Base-by-base conservation (phyloP, 306 rosid genomes). In the Prunus armeniaca region DNA sequence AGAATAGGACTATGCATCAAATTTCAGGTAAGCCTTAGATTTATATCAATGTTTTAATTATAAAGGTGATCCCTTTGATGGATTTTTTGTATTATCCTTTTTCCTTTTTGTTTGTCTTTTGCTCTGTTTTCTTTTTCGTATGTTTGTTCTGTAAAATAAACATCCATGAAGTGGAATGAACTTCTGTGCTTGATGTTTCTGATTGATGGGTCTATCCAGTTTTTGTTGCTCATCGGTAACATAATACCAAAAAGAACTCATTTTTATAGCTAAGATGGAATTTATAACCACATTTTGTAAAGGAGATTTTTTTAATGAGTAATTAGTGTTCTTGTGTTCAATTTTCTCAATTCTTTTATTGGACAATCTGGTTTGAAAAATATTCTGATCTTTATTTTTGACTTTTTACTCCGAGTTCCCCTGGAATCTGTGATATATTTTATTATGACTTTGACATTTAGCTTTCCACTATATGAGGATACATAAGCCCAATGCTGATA, bases 1-100 rank as follows among this genome's bases (percentile, higher is more conserved):
- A 28, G 51, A 67, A 6, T 56, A 20, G 38, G 46, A 60, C 52
- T 22, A n/a, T 51, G 68, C 22, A 43, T 54, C 45, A 27, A 46
- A 57, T 49, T 61, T 68, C 62, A 73, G 85, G 85, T 82, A 73
- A 43, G 45, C 57, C 70, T 71, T 55, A 14, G 18, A 25, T 78
- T 12, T 30, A 8, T 17, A 7, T 58, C 2, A 17, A 45, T 30
- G 27, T 41, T n/a, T 22, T 65, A 11, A 58, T 30, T 67, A 43
- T 38, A 52, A 61, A 82, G 75, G 62, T 58, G 81, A 72, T 77
- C 82, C 71, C 71, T 51, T 63, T 27, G 18, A 43, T 61, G 54
- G 65, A 27, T 30, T 58, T 55, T 5, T 46, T 72, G 11, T 0
- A 38, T 45, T 32, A 11, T 77, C 11, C 3, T 27, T 54, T 22